Evolutionary conservation across 176 grass and related monocot species (phyloP).

Genomic region (Cymbopogon citratus): DNA sequence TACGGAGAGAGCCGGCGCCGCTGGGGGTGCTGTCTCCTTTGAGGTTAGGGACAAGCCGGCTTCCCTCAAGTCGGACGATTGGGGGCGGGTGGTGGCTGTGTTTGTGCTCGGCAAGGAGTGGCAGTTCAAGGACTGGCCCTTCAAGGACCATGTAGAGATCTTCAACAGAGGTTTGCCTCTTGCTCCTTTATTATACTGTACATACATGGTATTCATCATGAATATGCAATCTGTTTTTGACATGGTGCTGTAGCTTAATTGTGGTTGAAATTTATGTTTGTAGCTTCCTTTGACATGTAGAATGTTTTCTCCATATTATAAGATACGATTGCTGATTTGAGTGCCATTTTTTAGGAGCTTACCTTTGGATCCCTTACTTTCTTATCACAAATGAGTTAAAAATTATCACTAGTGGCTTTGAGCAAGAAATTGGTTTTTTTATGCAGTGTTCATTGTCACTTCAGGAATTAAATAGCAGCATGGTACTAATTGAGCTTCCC

Average conservation of each 20-base stretch:
- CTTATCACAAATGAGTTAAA: background rate
- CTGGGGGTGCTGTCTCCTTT: slow-evolving; percentile 44
- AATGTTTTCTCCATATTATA: background rate
- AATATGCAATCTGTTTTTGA: background rate
- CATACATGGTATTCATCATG: background rate
- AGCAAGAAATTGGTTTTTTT: background rate
- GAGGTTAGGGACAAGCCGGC: slow-evolving; percentile 90
- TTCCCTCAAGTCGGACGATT: slow-evolving; percentile 68
- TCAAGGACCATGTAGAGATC: slow-evolving; percentile 92
- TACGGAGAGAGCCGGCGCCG: slow-evolving; percentile 35
- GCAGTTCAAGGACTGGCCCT: slow-evolving; percentile 99
- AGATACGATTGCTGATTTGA: background rate
- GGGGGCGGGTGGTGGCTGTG: slow-evolving; percentile 72
- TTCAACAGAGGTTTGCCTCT: slow-evolving; percentile 76
- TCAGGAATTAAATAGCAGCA: background rate
- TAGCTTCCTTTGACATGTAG: background rate
- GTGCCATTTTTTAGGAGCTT: background rate
- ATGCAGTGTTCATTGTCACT: background rate
- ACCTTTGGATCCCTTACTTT: background rate
- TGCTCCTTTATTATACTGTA: background rate
- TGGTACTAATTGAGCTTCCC: background rate
- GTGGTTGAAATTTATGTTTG: background rate
- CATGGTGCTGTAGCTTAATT: background rate
- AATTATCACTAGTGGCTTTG: background rate
- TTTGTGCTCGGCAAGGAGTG: slow-evolving; percentile 97